These are phyloP conservation scores for Cercophora newfieldiana DNA, from an alignment of 495 filamentous ascomycete genomes.

Conservation along the genomic window DNA sequence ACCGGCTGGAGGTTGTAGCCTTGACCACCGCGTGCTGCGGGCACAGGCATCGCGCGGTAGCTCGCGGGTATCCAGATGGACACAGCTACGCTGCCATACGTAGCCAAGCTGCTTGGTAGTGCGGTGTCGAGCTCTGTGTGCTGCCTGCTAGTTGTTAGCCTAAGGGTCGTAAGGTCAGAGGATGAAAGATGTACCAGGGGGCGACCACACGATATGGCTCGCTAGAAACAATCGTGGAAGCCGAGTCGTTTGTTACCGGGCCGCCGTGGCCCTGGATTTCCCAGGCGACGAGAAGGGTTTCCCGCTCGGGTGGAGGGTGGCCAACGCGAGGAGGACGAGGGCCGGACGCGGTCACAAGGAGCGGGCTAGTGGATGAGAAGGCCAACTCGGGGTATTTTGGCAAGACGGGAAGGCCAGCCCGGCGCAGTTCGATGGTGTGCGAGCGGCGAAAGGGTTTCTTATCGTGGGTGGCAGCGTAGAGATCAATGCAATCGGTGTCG, in stretches of 20 bases:
- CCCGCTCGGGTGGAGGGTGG: slow-evolving; percentile 36
- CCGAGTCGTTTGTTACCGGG: slow-evolving; percentile 8
- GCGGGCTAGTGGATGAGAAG: slow-evolving; percentile 35
- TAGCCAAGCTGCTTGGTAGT: slow-evolving; percentile 32
- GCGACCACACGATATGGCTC: slow-evolving; percentile 35
- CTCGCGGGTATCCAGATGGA: slow-evolving; percentile 41
- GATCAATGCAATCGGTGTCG: slow-evolving; percentile 44
- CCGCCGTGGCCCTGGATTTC: slow-evolving; percentile 26
- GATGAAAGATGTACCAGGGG: slow-evolving; percentile 21
- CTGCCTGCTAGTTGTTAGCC: slow-evolving; percentile 16
- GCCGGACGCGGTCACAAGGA: slow-evolving; percentile 37
- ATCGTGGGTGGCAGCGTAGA: slow-evolving; percentile 68
- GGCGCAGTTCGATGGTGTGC: slow-evolving; percentile 64
- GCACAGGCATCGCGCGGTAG: slow-evolving; percentile 35
- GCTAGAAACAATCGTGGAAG: slow-evolving; percentile 17
- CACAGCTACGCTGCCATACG: slow-evolving; percentile 36
- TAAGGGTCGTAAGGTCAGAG: background rate
- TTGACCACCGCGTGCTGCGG: slow-evolving; percentile 24
- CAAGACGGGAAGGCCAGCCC: slow-evolving; percentile 33
- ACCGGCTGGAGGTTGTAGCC: slow-evolving; percentile 35
- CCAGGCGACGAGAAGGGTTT: slow-evolving; percentile 39
- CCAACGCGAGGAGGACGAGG: slow-evolving; percentile 35
- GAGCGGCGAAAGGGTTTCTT: slow-evolving; percentile 68
- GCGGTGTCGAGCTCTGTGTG: slow-evolving; percentile 39
- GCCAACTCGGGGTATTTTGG: slow-evolving; percentile 41